A percentile compares a stretch with the other conserved stretches of the same genome.
Evolutionary conservation across 2,329 filamentous ascomycete genomes (phyloP).

Genomic region (Penicillium occitanis): DNA sequence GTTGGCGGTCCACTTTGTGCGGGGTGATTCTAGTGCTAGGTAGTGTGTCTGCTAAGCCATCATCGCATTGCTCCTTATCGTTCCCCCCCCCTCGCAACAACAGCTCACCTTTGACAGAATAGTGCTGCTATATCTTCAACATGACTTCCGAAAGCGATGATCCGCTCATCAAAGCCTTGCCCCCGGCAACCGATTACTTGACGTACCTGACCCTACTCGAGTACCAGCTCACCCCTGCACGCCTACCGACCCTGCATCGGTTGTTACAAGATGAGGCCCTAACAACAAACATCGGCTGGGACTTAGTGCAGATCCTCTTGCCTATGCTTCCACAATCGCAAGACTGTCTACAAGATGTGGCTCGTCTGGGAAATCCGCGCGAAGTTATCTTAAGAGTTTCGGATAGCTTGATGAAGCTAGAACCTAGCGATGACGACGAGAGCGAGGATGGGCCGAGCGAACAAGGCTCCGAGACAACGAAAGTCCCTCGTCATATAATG

Average conservation of each 20-base stretch:
- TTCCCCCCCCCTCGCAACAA: not conserved
- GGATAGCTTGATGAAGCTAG: slow-evolving; percentile 59
- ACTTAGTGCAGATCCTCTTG: slow-evolving; percentile 61
- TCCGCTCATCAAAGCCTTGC: slow-evolving; percentile 59
- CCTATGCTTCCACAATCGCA: slow-evolving; percentile 60
- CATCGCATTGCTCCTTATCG: not conserved
- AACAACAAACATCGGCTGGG: slow-evolving; percentile 66
- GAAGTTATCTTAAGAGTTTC: slow-evolving; percentile 65
- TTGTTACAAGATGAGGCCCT: slow-evolving; percentile 62
- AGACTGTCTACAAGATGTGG: slow-evolving; percentile 61
- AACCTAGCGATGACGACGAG: slow-evolving; percentile 46
- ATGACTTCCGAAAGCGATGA: slow-evolving; percentile 40
- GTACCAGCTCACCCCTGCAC: slow-evolving; percentile 61
- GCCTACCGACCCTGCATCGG: slow-evolving; percentile 57
- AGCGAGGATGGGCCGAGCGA: slow-evolving; percentile 37
- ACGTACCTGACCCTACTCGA: slow-evolving; percentile 67
- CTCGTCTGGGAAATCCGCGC: slow-evolving; percentile 61
- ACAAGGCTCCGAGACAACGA: slow-evolving; percentile 15
- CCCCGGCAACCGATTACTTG: slow-evolving; percentile 62
- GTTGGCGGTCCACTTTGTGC: not conserved
- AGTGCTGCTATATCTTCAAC: not conserved
- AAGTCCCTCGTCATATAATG: slow-evolving; percentile 32
- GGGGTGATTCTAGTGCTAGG: not conserved
- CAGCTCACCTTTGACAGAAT: not conserved
- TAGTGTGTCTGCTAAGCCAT: not conserved